phyloP scores from a whole-genome alignment of 345 rosid species.

The Triadica sebifera region DNA sequence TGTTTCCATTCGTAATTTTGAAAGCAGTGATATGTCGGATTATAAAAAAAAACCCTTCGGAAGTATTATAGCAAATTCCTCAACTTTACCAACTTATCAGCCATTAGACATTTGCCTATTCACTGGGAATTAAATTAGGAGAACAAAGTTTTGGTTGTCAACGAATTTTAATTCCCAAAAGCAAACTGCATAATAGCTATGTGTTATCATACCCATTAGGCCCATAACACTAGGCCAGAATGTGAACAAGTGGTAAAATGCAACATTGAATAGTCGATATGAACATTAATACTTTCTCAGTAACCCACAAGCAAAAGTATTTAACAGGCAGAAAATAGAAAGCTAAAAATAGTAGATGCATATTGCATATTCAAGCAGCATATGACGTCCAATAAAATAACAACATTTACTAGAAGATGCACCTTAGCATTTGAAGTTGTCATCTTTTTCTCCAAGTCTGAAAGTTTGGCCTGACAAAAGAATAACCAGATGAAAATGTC shows the following conservation, averaged over 20 bases:
- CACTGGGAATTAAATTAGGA: no score
- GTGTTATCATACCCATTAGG: neutral
- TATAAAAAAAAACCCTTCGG: neutral
- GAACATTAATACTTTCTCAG: neutral
- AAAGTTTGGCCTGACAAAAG: slow-evolving; percentile 57
- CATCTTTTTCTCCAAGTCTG: slow-evolving; percentile 67
- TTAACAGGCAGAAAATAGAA: neutral
- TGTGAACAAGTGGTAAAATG: neutral
- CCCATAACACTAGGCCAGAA: neutral
- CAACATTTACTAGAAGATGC: slow-evolving; percentile 1
- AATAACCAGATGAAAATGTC: slow-evolving; percentile 18
- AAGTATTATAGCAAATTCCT: neutral
- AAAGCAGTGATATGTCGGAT: no score
- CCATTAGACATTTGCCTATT: neutral
- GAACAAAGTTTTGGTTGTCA: neutral
- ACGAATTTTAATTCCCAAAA: neutral
- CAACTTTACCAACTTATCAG: neutral
- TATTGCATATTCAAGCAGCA: slow-evolving; percentile 3
- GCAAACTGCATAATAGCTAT: neutral
- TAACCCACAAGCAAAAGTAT: neutral
- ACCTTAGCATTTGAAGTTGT: slow-evolving; percentile 67
- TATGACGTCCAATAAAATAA: neutral
- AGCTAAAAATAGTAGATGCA: neutral
- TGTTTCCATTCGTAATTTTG: no score
- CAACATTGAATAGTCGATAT: neutral